Conservation (phyloP, 1,139 yeast genomes). For the Yamadazyma sp. region DNA sequence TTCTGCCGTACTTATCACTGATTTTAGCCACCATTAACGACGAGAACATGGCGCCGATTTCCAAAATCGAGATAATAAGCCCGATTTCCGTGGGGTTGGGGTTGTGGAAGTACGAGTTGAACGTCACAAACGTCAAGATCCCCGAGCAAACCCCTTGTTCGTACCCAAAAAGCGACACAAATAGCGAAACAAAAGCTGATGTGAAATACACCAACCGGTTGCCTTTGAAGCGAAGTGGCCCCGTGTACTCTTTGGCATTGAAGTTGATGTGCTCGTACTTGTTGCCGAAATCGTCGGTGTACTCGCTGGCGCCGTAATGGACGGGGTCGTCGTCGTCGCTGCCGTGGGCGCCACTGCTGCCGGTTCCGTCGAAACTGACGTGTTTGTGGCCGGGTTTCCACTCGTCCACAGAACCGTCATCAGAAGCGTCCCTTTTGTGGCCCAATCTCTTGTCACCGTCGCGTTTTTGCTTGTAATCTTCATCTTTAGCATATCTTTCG, state of each 20-base stretch:
- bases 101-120: slow-evolving; percentile 40
- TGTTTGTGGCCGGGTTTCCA: slow-evolving; percentile 1
- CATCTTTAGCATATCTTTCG: too few species aligned
- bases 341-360: slow-evolving; percentile 4
- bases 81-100: slow-evolving; percentile 52
- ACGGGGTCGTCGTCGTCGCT: slow-evolving; percentile 15
- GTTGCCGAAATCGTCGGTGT: slow-evolving; percentile 35
- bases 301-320: slow-evolving; percentile 13
- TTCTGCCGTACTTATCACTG: slow-evolving; percentile 49
- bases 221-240: slow-evolving; percentile 38
- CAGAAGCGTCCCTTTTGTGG: too few species aligned
- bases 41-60: slow-evolving; percentile 52
- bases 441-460: too few species aligned
- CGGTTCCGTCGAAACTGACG: neutral
- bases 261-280: slow-evolving; percentile 40
- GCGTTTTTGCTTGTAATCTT: too few species aligned
- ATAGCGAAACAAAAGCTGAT: slow-evolving; percentile 76
- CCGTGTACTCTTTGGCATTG: slow-evolving; percentile 35
- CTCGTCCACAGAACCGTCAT: too few species aligned
- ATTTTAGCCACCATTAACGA: slow-evolving; percentile 48
- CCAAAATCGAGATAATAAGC: slow-evolving; percentile 50
- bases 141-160: slow-evolving; percentile 94
- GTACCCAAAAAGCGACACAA: slow-evolving; percentile 84
- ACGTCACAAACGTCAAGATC: slow-evolving; percentile 50
- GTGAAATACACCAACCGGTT: slow-evolving; percentile 64